phyloP scores from a whole-genome alignment of 768 basidiomycete species.

The Pisolithus orientalis region DNA sequence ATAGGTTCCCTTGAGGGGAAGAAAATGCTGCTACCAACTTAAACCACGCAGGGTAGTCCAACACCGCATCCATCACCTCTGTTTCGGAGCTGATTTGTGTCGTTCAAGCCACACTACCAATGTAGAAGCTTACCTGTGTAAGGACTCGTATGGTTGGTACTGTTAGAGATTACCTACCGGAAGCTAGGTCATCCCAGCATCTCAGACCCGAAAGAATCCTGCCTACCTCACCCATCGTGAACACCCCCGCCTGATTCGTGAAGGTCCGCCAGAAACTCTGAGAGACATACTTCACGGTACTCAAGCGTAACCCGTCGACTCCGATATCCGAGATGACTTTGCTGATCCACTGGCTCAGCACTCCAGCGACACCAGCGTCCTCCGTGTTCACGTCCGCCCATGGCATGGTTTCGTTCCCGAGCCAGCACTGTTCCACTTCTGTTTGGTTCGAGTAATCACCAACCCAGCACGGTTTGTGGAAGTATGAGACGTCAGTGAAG shows the following conservation, averaged over 20 bases:
- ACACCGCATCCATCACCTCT: slow-evolving; percentile 39
- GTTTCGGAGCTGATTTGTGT: not conserved
- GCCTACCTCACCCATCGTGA: slow-evolving; percentile 40
- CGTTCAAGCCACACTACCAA: not conserved
- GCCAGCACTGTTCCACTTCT: slow-evolving; percentile 52
- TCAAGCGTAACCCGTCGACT: slow-evolving; percentile 49
- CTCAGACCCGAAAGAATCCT: not conserved
- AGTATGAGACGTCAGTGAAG: slow-evolving; percentile 31
- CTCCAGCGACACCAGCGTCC: slow-evolving; percentile 34
- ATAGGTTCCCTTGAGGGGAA: slow-evolving; percentile 12
- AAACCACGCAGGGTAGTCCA: slow-evolving; percentile 48
- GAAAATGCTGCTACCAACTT: slow-evolving; percentile 36
- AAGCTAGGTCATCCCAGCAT: slow-evolving; percentile 3
- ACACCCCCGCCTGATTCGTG: slow-evolving; percentile 39
- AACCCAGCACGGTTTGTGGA: slow-evolving; percentile 38
- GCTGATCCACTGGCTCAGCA: slow-evolving; percentile 43
- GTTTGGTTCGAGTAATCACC: slow-evolving; percentile 40
- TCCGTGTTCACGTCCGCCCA: slow-evolving; percentile 56
- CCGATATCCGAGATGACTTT: slow-evolving; percentile 40
- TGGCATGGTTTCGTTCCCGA: slow-evolving; percentile 48
- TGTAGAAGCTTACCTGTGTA: slow-evolving; percentile 34
- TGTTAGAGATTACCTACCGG: slow-evolving; percentile 35
- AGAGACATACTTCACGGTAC: slow-evolving; percentile 47
- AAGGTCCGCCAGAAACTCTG: slow-evolving; percentile 48
- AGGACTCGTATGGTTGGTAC: slow-evolving; percentile 31